Base-by-base conservation (phyloP, 805 yeast species). In the Starmerella potacharoeniae region DNA sequence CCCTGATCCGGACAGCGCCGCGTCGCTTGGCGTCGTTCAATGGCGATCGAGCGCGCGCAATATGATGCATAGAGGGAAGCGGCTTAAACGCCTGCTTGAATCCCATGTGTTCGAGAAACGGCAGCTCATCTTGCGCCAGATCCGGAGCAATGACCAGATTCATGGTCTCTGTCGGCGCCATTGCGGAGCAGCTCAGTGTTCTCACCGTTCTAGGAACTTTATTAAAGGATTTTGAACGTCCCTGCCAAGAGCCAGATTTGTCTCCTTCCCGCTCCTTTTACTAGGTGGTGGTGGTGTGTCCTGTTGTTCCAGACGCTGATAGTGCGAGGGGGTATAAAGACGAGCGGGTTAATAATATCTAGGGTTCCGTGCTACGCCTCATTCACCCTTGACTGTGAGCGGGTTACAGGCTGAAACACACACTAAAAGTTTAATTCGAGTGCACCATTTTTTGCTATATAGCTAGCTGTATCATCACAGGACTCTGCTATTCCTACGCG, bases 71-170 rank as follows among this genome's bases (percentile, higher is more conserved):
- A 2, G 49, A 11, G 10, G 39, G 13, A 2, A 17, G 31, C 31
- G 49, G 40, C 30, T 40, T 16, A 17, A 22, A 34, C 6, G 36
- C 33, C 16, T 42, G 53, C n/a, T 31, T 22, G 49, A 51, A 51
- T 10, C 53, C 53, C 48, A 51, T 33, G 9, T 30, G 48, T 9
- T 51, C 37, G 41, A 51, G 48, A 34, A 51, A 36, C 33, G 53
- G 53, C 41, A 42, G 42, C 42, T 51, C 53, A 29, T 42, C 53
- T 33, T 34, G 49, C 30, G 49, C 31, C 37, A 22, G 39, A 17
- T 34, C 49, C 10, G 49, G 49, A 33, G 49, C 40, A 34, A 33
- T 22, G 30, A 34, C 49, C 49, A 46, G 17, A 34, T 46, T 34
- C 40, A 46, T 34, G 6, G 40, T 34, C 30, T 46, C 31, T 13